A percentile compares a stretch with the other conserved stretches of the same genome.
phyloP scores from a whole-genome alignment of 805 yeast species.

The Starmerella bombi region DNA sequence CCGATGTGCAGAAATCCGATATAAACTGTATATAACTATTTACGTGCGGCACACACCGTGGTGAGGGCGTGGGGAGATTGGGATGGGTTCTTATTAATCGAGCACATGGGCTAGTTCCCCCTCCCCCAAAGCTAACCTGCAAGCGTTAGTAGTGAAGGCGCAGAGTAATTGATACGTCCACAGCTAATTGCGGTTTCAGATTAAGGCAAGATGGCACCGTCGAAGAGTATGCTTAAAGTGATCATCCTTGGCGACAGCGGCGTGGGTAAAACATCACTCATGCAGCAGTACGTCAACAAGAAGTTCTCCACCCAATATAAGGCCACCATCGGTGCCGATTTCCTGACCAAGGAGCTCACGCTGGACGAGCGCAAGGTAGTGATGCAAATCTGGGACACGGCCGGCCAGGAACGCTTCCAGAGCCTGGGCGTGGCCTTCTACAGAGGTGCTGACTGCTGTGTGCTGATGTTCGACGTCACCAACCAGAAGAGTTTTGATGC shows the following conservation, averaged over 20 bases:
- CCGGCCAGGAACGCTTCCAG: constrained; percentile 97
- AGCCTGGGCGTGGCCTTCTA: constrained; percentile 93
- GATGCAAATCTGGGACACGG: constrained; percentile 89
- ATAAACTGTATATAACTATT: constrained; percentile 2
- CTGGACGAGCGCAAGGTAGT: constrained; percentile 75
- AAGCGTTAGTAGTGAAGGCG: too few relatives aligned
- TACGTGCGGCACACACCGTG: background rate
- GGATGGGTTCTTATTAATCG: too few relatives aligned
- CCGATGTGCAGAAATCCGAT: constrained; percentile 68
- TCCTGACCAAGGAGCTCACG: constrained; percentile 75
- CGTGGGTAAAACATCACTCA: constrained; percentile 90
- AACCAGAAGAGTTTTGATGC: constrained; percentile 87
- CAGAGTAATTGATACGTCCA: too few relatives aligned
- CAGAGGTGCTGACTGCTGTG: constrained; percentile 97
- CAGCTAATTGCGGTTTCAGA: too few relatives aligned
- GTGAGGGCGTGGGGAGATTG: too few relatives aligned
- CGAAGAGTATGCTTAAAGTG: constrained; percentile 44
- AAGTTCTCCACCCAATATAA: constrained; percentile 92
- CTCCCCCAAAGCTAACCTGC: too few relatives aligned
- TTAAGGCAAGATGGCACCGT: constrained; percentile 20
- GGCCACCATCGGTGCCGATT: constrained; percentile 97
- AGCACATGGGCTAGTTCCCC: too few relatives aligned
- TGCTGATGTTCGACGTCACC: constrained; percentile 87
- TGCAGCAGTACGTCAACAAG: constrained; percentile 94
- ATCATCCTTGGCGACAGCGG: constrained; percentile 95